Conservation (phyloP, 768 basidiomycete genomes). For the Tremella fuciformis region DNA sequence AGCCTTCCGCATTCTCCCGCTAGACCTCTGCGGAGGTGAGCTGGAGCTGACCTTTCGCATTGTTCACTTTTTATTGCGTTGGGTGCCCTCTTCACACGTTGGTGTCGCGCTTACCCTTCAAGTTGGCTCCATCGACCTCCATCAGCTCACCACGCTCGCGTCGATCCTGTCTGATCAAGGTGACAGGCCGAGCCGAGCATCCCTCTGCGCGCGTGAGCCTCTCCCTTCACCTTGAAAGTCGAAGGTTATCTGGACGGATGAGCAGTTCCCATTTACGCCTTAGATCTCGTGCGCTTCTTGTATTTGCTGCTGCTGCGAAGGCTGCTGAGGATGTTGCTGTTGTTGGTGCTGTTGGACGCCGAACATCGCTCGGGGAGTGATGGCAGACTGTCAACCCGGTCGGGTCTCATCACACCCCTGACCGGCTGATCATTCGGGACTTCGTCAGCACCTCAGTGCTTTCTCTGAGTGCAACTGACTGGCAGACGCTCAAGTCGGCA, state of each 20-base stretch:
- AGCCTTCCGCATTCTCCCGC: slow-evolving; percentile 11
- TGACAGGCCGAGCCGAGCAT: slow-evolving; percentile 4
- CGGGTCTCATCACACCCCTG: slow-evolving; percentile 39
- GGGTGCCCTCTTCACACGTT: no score
- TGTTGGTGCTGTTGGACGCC: no score
- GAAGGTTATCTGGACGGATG: no score
- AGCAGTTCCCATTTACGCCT: no score
- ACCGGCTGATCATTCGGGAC: slow-evolving; percentile 37
- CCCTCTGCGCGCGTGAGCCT: slow-evolving; percentile 13
- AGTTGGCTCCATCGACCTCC: slow-evolving; percentile 34
- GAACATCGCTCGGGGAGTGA: no score
- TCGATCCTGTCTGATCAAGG: slow-evolving; percentile 24
- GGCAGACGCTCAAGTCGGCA: slow-evolving; percentile 34
- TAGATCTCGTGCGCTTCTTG: no score
- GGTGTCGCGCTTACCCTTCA: neutral
- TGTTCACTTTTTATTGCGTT: slow-evolving; percentile 37
- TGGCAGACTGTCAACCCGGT: slow-evolving; percentile 20
- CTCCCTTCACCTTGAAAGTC: neutral
- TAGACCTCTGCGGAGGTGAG: slow-evolving; percentile 25
- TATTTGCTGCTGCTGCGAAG: no score
- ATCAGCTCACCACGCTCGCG: slow-evolving; percentile 26
- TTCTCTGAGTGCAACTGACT: neutral
- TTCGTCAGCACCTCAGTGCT: slow-evolving; percentile 41
- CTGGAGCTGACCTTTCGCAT: slow-evolving; percentile 28
- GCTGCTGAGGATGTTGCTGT: no score